These are phyloP conservation scores for Tulasnella sp. DNA, from an alignment of 768 basidiomycete genomes.

Conservation along the genomic window DNA sequence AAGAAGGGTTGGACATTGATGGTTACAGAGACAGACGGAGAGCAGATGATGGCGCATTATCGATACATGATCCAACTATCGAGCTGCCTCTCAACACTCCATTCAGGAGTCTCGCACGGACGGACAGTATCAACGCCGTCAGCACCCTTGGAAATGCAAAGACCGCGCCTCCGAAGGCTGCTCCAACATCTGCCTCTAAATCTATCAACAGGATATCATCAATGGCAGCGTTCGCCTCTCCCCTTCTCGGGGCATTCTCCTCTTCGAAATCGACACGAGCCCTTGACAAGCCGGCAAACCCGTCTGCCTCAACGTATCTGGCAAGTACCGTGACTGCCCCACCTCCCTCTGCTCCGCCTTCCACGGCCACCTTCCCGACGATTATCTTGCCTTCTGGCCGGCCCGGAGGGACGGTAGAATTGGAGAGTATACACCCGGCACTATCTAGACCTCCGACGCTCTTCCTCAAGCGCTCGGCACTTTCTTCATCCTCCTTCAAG, in stretches of 20 bases:
- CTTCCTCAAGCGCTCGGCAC: conserved; percentile 64
- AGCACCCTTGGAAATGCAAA: too few relatives aligned
- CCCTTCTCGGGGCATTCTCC: conserved; percentile 4
- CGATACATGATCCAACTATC: neutral
- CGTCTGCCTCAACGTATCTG: neutral
- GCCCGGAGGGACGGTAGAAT: conserved; percentile 22
- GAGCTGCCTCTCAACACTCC: conserved; percentile 19
- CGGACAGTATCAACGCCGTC: too few relatives aligned
- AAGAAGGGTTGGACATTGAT: conserved; percentile 37
- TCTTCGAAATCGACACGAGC: neutral
- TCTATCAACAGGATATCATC: neutral
- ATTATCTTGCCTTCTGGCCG: conserved; percentile 2
- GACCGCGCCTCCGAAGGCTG: neutral
- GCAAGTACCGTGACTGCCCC: conserved; percentile 27
- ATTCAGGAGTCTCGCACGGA: conserved; percentile 26
- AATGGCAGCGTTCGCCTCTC: conserved; percentile 5
- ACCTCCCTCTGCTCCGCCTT: conserved; percentile 32
- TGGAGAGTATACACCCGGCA: conserved; percentile 71
- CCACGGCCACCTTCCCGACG: conserved; percentile 12
- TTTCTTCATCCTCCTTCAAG: conserved; percentile 63
- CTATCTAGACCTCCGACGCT: conserved; percentile 75
- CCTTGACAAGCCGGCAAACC: neutral
- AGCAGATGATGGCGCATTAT: neutral
- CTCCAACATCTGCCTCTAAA: neutral
- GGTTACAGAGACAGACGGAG: conserved; percentile 26